Conservation (phyloP, 2,329 filamentous ascomycete species). For the Boeremia exigua region DNA sequence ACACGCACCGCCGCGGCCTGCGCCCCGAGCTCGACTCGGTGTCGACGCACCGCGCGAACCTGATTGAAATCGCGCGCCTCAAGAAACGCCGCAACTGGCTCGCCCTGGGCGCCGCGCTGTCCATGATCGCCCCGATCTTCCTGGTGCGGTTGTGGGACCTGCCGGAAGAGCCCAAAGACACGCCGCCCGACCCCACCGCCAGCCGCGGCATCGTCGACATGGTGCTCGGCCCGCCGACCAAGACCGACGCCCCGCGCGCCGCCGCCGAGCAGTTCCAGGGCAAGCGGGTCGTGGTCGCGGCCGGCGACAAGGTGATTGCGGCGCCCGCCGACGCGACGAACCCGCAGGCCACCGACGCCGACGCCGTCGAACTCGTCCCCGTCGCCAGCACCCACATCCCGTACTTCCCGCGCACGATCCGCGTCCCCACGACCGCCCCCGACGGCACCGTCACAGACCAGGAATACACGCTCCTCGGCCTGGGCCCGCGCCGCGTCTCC, state of each 20-base stretch:
- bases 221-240: conserved; percentile 33
- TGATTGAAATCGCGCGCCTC: conserved; percentile 35
- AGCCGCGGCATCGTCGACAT: conserved; percentile 34
- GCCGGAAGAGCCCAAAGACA: conserved; percentile 31
- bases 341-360: conserved; percentile 44
- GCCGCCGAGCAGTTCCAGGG: conserved; percentile 55
- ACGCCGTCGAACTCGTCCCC: conserved; percentile 75
- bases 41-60: conserved; percentile 44
- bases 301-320: conserved; percentile 66
- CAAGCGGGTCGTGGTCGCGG: conserved; percentile 64
- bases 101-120: conserved; percentile 41
- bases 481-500: conserved; percentile 87
- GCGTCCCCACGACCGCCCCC: conserved; percentile 57
- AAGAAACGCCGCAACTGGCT: conserved; percentile 42
- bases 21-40: conserved; percentile 35
- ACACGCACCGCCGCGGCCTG: conserved; percentile 15
- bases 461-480: conserved; percentile 87
- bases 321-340: conserved; percentile 44
- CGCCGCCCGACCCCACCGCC: conserved; percentile 21
- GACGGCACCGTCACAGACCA: conserved; percentile 38
- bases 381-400: conserved; percentile 84
- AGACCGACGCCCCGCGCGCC: conserved; percentile 37
- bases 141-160: conserved; percentile 43
- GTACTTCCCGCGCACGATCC: conserved; percentile 75
- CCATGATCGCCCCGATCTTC: conserved; percentile 47